Base-by-base conservation (phyloP, 2,329 filamentous ascomycete genomes). In the Fusarium xyrophilum region DNA sequence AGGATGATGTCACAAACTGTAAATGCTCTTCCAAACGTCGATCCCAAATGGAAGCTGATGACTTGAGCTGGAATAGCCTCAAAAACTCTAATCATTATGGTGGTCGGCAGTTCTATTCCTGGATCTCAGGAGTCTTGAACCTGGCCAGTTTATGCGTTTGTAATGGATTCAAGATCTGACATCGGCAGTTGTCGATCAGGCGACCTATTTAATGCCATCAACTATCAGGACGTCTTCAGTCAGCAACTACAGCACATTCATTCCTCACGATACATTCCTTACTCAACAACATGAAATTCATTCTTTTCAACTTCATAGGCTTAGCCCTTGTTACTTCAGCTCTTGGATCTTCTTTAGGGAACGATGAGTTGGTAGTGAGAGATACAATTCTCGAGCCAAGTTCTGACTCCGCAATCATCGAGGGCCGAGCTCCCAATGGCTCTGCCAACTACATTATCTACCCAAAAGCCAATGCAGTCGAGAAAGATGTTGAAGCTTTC, bases 281-380 rank as follows among this genome's bases (percentile, higher is more conserved):
- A 19, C 32, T 19, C 12, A 50, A n/a, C 4, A 50, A 50, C 4
- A 50, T 50, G 32, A 50, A 3, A 27, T 9, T 15, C 17, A 14
- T 32, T 25, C 46, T 50, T 36, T 27, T n/a, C 7, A 25, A 12
- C 0, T 1, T 50, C 3, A 7, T 36, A n/a, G 32, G 30, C 23
- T 5, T 36, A 14, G 13, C 0, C 23, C 6, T 35, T 7, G 8
- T 12, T 2, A 15, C 12, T 14, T 27, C 23, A n/a, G 23, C 21
- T 14, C 12, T 3, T 15, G 3, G 32, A 15, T 35, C 46, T 50
- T 23, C 46, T 4, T 0, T 36, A 2, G 23, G 5, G 6, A 25
- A 2, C 12, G 7, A 8, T 2, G 32, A 33, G 9, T 23, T 36
- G 8, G 17, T 6, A 6, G 30, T 35, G 17, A 15, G 23, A 25